These are phyloP conservation scores for Carex parvula DNA, from an alignment of 176 grass and related monocot genomes.

Conservation along the genomic window DNA sequence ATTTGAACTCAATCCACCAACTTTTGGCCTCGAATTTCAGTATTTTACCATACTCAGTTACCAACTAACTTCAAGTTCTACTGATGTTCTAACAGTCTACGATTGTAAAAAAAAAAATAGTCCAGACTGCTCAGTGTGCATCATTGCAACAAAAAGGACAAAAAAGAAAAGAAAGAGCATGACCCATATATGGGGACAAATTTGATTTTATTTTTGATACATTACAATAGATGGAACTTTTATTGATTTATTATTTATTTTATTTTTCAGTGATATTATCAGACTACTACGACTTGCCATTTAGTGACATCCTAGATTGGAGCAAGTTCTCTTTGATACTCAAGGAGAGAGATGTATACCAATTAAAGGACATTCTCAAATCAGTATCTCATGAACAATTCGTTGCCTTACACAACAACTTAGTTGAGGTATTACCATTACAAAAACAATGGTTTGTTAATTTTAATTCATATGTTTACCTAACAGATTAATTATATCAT, in stretches of 20 bases:
- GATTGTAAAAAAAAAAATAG: background rate
- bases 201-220: background rate
- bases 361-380: constrained; percentile 79
- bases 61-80: background rate
- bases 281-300: constrained; percentile 52
- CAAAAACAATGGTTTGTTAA: background rate
- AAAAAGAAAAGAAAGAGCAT: background rate
- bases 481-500: background rate
- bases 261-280: constrained; percentile 29
- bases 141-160: background rate
- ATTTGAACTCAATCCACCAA: background rate
- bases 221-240: background rate
- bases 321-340: constrained; percentile 66
- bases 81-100: background rate
- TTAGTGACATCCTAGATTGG: constrained; percentile 50
- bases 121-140: background rate
- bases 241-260: background rate
- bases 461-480: background rate
- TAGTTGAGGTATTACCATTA: constrained; percentile 35
- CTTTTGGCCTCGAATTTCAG: background rate
- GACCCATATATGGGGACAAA: background rate
- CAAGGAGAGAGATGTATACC: constrained; percentile 78
- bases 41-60: background rate
- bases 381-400: constrained; percentile 74
- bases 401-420: constrained; percentile 60